Conservation (phyloP, 1,284 basidiomycete species). For the Moniliophthora roreri region DNA sequence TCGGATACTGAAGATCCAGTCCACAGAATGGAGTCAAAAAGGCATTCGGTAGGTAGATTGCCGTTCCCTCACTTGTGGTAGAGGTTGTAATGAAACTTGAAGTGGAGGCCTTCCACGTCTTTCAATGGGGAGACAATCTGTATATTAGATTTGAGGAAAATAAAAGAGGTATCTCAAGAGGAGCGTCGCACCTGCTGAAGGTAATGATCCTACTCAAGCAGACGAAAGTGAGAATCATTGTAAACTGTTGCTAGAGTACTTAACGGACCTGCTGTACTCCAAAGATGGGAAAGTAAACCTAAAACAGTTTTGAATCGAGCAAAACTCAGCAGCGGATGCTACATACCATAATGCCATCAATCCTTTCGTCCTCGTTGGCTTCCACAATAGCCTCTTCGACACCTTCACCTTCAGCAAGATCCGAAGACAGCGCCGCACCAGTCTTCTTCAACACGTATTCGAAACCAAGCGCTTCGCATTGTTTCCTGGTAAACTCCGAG, state of each 20-base stretch:
- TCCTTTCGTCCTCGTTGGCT: conserved; percentile 82
- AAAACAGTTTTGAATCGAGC: conserved; percentile 2
- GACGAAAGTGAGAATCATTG: conserved; percentile 3
- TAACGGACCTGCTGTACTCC: conserved; percentile 75
- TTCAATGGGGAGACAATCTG: conserved; percentile 94
- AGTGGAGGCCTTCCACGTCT: conserved; percentile 96
- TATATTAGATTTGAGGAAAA: neutral
- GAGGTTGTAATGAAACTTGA: conserved; percentile 95
- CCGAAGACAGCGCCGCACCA: conserved; percentile 60
- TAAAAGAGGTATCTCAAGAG: neutral
- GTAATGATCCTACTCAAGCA: conserved; percentile 82
- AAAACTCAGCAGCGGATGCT: conserved; percentile 1
- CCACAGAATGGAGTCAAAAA: neutral
- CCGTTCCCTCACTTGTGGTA: conserved; percentile 82
- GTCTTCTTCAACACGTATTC: conserved; percentile 79
- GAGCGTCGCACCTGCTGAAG: conserved; percentile 71
- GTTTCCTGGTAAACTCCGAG: conserved; percentile 91
- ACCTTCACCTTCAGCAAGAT: conserved; percentile 58
- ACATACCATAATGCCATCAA: conserved; percentile 95
- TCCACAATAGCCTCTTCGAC: conserved; percentile 95
- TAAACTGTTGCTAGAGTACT: conserved; percentile 11
- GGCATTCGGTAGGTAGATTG: conserved; percentile 1
- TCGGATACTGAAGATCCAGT: conserved; percentile 57
- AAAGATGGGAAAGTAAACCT: conserved; percentile 95
- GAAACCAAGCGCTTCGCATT: conserved; percentile 88